Percentiles rank a stretch among this genome's conserved stretches.
Evolutionary conservation across 192 early-diverging fungal genomes (phyloP).

Genomic region (Coemansia sp.): DNA sequence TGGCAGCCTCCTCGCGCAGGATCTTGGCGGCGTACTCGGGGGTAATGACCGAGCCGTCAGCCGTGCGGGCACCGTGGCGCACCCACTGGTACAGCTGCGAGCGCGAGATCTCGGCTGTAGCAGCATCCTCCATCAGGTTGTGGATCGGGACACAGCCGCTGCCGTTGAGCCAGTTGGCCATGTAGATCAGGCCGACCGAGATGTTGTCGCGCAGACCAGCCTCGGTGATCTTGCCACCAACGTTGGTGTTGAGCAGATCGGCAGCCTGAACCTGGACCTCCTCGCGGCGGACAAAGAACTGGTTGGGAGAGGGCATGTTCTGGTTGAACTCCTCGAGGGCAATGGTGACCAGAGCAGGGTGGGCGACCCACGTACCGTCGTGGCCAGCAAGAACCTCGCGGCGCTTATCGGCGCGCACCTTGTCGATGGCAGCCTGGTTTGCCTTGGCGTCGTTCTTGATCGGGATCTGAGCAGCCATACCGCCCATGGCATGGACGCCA

Average conservation of each 20-base stretch:
- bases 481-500: conserved; percentile 99
- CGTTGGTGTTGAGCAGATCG: conserved; percentile 80
- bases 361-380: conserved; percentile 96
- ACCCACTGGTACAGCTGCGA: conserved; percentile 99
- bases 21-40: conserved; percentile 70
- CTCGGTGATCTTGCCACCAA: conserved; percentile 82
- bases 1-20: conserved; percentile 86
- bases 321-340: conserved; percentile 88
- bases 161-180: conserved; percentile 94
- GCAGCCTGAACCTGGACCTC: conserved; percentile 81
- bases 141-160: conserved; percentile 97
- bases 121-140: conserved; percentile 98
- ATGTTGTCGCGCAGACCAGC: conserved; percentile 89
- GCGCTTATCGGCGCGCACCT: conserved; percentile 93
- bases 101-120: conserved; percentile 96
- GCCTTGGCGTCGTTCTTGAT: conserved; percentile 91
- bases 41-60: conserved; percentile 78
- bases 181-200: conserved; percentile 88
- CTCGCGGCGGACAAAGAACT: conserved; percentile 87
- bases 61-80: conserved; percentile 75
- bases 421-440: conserved; percentile 87
- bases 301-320: conserved; percentile 96
- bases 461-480: conserved; percentile 98
- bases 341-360: conserved; percentile 91
- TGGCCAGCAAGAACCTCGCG: conserved; percentile 95